Conservation (phyloP, 2,329 filamentous ascomycete genomes). For the Fusarium mundagurra region DNA sequence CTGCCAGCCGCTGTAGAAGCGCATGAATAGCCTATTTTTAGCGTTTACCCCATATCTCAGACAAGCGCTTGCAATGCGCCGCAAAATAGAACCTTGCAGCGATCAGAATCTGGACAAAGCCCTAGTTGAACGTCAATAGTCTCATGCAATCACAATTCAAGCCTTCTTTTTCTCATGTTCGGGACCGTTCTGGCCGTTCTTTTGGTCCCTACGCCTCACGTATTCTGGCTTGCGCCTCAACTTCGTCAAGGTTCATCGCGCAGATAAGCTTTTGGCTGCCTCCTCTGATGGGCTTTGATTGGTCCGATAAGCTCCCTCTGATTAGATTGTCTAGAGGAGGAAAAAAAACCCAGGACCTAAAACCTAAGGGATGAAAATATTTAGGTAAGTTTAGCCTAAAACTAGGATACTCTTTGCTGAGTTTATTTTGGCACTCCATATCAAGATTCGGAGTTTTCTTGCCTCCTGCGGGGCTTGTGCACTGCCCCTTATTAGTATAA, state of each 20-base stretch:
- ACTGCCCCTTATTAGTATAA: no score
- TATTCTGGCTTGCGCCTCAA: not conserved
- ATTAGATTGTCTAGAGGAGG: not conserved
- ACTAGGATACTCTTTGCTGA: not conserved
- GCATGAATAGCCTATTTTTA: not conserved
- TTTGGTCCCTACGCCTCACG: not conserved
- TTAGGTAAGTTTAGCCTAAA: no score
- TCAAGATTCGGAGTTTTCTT: no score
- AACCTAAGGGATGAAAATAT: rapidly evolving
- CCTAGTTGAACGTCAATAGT: rapidly evolving
- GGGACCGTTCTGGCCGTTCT: not conserved
- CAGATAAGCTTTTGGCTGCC: not conserved
- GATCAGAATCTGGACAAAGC: not conserved
- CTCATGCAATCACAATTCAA: rapidly evolving
- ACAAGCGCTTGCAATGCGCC: not conserved
- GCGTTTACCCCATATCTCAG: not conserved
- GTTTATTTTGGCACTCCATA: not conserved
- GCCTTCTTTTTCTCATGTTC: not conserved
- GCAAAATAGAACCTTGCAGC: not conserved
- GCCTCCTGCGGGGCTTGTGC: no score
- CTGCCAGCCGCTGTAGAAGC: not conserved
- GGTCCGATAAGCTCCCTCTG: not conserved
- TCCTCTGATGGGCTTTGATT: rapidly evolving
- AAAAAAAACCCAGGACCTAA: not conserved
- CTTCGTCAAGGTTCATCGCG: not conserved